Conservation (phyloP, 192 early-diverging fungal genomes). For the Backusella liffmaniae region DNA sequence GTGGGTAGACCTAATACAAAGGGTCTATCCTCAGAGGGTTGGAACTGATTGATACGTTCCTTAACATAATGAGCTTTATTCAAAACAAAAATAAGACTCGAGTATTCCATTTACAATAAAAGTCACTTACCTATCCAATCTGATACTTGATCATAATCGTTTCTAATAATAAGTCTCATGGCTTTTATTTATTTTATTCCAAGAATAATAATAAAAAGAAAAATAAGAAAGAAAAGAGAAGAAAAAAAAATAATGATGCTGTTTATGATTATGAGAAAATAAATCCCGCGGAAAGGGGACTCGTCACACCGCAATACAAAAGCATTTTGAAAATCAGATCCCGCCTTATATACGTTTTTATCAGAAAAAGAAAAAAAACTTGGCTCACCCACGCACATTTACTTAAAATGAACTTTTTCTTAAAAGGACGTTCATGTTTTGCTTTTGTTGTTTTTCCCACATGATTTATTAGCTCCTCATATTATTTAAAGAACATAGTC, state of each 20-base stretch:
- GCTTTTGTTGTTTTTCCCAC: not conserved
- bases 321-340: constrained; percentile 2
- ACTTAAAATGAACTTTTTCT: not conserved
- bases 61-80: constrained; percentile 71
- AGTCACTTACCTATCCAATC: constrained; percentile 15
- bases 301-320: not conserved
- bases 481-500: not conserved
- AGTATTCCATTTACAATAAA: not conserved
- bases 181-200: not conserved
- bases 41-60: constrained; percentile 76
- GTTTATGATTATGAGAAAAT: not conserved
- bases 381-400: not conserved
- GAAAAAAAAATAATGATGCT: not conserved
- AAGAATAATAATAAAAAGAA: not conserved
- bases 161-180: constrained; percentile 18
- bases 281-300: not conserved
- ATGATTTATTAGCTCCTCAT: not conserved
- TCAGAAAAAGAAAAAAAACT: not conserved
- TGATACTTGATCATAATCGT: constrained; percentile 21
- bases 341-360: not conserved
- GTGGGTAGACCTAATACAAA: constrained; percentile 87
- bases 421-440: not conserved
- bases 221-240: not conserved
- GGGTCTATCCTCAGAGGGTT: constrained; percentile 71
- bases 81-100: not conserved